phyloP scores from a whole-genome alignment of 164 flowering plant genomes.

The Nymphaea colorata region DNA sequence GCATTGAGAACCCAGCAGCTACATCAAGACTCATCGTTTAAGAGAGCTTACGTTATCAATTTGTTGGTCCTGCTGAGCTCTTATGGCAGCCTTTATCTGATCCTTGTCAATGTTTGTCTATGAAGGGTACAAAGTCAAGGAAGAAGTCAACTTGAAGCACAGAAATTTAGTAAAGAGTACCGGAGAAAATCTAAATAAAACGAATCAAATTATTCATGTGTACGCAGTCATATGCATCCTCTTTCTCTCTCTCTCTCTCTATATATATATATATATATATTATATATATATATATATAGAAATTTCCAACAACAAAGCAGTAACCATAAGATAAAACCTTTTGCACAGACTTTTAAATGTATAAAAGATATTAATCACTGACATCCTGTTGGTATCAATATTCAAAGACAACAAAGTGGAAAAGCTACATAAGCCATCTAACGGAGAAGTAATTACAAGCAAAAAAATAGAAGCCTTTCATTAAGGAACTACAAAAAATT shows the following conservation, averaged over 20 bases:
- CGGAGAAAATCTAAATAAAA: background rate
- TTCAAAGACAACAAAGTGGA: no score
- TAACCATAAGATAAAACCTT: no score
- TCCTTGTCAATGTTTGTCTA: conserved; percentile 74
- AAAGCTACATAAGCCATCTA: no score
- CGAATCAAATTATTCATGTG: no score
- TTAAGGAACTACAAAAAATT: no score
- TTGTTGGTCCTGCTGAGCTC: conserved; percentile 97
- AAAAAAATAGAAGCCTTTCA: background rate
- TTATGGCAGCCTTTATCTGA: conserved; percentile 95
- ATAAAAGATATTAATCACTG: background rate
- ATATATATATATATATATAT: no score
- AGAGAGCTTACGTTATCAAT: conserved; percentile 65
- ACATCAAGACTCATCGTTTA: background rate
- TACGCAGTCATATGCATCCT: no score
- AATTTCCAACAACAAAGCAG: no score
- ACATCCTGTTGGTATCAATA: no score
- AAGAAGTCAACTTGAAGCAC: background rate
- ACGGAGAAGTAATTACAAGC: background rate
- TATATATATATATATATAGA: no score
- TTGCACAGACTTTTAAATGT: no score
- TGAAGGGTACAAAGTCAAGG: background rate
- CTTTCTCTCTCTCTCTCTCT: no score
- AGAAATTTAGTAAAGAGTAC: background rate
- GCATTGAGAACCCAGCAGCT: background rate